These are phyloP conservation scores for Carex cristatella DNA, from an alignment of 176 grass and related monocot genomes.

Conservation along the genomic window DNA sequence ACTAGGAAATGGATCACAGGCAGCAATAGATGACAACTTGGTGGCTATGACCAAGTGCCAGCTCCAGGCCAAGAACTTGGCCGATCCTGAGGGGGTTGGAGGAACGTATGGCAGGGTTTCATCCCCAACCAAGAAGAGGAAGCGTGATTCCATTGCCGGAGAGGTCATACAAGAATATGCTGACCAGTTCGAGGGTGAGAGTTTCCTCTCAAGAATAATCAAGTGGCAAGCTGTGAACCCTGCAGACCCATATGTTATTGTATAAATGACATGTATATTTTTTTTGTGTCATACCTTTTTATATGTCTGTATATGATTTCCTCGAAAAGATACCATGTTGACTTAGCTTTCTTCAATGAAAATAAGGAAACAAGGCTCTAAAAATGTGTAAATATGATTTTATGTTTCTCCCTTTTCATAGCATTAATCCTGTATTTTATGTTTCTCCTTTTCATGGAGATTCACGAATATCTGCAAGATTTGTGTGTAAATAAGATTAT, in stretches of 20 bases:
- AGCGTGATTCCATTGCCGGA: constrained; percentile 76
- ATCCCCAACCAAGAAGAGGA: constrained; percentile 83
- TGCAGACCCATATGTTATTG: constrained; percentile 24
- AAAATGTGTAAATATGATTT: too few relatives aligned
- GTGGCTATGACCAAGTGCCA: constrained; percentile 96
- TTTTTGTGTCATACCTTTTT: background rate
- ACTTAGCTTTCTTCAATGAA: background rate
- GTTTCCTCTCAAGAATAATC: constrained; percentile 74
- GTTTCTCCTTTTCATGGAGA: too few relatives aligned
- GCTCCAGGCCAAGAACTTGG: constrained; percentile 89
- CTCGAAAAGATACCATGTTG: background rate
- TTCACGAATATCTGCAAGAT: background rate
- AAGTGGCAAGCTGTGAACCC: constrained; percentile 64
- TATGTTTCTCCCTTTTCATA: too few relatives aligned
- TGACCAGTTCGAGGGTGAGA: constrained; percentile 64
- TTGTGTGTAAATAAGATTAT: too few relatives aligned
- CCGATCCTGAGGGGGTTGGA: constrained; percentile 67
- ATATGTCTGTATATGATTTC: background rate
- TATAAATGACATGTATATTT: background rate
- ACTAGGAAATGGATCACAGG: constrained; percentile 86
- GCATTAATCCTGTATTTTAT: too few relatives aligned
- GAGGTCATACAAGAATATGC: constrained; percentile 76
- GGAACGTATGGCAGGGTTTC: background rate
- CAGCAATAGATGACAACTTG: constrained; percentile 86
- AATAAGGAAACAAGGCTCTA: too few relatives aligned